Base-by-base conservation (phyloP, 148 eudicot genomes). In the Dianthus caryophyllus region DNA sequence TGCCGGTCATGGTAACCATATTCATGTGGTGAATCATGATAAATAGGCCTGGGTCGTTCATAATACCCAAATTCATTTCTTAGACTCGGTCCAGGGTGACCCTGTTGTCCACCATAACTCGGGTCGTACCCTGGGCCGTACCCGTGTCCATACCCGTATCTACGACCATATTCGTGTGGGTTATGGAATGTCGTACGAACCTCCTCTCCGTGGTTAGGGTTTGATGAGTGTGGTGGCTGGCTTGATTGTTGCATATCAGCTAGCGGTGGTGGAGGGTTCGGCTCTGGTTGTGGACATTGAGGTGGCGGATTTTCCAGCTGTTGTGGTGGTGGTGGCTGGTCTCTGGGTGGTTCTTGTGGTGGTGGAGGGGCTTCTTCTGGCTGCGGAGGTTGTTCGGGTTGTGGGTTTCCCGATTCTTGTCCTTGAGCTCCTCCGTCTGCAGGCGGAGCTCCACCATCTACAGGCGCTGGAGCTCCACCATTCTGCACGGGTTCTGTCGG, bases 111-210 rank as follows among this genome's bases (percentile, higher is more conserved):
- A 9, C 75, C 69, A 51, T 75, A 68, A 21, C 72, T 71, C 0
- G 60, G 76, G 54, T 57, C 47, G 54, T 73, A 71, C 41, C 63
- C 68, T 31, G 78, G 82, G 73, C 48, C 52, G 25, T 78, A 71
- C 53, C 60, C 58, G 25, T 69, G 75, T 52, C 67, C 54, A 33
- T 75, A 66, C 59, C 60, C 67, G 33, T 75, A 71, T 75, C 76
- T 70, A 67, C 76, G 70, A 26, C 80, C 75, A 21, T 76, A 68
- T 48, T 84, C 84, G 16, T 81, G 87, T 58, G 85, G 79, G 44
- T 66, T 72, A 68, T 77, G 86, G 68, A 84, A 64, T 53, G 75
- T 71, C 1, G 77, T 77, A 59, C 74, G 83, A 69, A 76, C 88
- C 74, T 82, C 84, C 65, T 73, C 82, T 2, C 51, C 81, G 41